These are phyloP conservation scores for Penicillium paneum DNA, from an alignment of 2,329 filamentous ascomycete genomes.

Conservation along the genomic window DNA sequence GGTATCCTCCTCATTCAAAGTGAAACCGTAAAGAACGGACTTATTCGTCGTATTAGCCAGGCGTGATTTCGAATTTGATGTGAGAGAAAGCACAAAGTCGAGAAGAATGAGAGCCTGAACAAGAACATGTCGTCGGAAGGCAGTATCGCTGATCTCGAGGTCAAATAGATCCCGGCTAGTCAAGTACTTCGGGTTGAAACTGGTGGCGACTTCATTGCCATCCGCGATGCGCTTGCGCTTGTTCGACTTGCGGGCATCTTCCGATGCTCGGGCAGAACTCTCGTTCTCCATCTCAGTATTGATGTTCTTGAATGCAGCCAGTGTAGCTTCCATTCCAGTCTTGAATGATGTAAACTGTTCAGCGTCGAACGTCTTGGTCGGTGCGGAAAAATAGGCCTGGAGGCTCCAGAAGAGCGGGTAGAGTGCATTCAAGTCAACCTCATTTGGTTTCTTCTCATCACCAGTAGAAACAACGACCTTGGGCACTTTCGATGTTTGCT, in stretches of 20 bases:
- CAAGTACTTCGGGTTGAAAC: conserved; percentile 96
- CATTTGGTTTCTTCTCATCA: conserved; percentile 26
- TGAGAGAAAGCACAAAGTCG: conserved; percentile 91
- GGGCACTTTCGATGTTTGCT: conserved; percentile 20
- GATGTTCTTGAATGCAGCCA: conserved; percentile 71
- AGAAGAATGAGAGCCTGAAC: conserved; percentile 93
- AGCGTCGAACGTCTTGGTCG: conserved; percentile 73
- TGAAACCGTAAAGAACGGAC: conserved; percentile 80
- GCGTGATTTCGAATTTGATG: conserved; percentile 75
- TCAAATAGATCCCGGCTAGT: conserved; percentile 97
- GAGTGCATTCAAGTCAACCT: conserved; percentile 67
- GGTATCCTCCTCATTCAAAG: conserved; percentile 76
- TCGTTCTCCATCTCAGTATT: conserved; percentile 66
- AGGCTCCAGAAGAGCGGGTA: conserved; percentile 95
- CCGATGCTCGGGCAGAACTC: conserved; percentile 54
- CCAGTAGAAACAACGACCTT: conserved; percentile 26
- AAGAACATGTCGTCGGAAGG: conserved; percentile 88
- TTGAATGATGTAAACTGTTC: conserved; percentile 66
- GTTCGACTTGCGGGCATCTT: conserved; percentile 61
- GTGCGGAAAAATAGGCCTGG: conserved; percentile 88
- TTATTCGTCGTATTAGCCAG: conserved; percentile 73
- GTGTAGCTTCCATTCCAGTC: conserved; percentile 58
- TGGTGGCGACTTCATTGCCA: conserved; percentile 63
- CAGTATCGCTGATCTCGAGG: conserved; percentile 90
- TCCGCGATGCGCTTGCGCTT: conserved; percentile 69